Conservation (phyloP, 1,284 basidiomycete species). For the Ceratorhiza oryzae-sativae region DNA sequence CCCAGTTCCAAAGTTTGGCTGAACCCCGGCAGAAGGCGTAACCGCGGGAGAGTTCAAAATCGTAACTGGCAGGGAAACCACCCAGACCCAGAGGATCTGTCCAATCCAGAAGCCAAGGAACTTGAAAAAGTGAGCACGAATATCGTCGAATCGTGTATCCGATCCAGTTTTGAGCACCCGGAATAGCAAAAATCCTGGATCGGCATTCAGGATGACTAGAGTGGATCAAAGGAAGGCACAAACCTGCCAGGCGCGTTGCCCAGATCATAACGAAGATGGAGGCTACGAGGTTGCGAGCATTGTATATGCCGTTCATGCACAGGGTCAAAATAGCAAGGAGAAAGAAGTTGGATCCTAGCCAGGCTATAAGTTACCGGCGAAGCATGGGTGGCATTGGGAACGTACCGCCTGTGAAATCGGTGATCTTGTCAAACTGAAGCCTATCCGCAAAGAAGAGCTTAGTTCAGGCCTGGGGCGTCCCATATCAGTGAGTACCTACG, state of each 20-base stretch:
- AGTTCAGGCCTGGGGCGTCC: not conserved
- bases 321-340: constrained; percentile 65
- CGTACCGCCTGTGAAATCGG: constrained; percentile 68
- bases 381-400: not conserved
- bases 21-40: constrained; percentile 60
- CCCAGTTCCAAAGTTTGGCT: constrained; percentile 65
- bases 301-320: constrained; percentile 62
- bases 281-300: constrained; percentile 65
- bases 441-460: not conserved
- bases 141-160: constrained; percentile 71
- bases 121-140: constrained; percentile 69
- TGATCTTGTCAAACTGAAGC: constrained; percentile 76
- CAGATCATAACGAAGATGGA: constrained; percentile 70
- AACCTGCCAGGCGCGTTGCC: constrained; percentile 64
- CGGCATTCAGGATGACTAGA: constrained; percentile 1
- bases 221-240: constrained; percentile 11
- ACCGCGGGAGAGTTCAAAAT: constrained; percentile 74
- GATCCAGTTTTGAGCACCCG: constrained; percentile 71
- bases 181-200: constrained; percentile 66
- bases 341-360: constrained; percentile 71
- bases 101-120: constrained; percentile 68
- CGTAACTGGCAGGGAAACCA: constrained; percentile 68
- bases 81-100: constrained; percentile 71
- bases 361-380: not conserved
- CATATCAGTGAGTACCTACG: constrained; percentile 42